Percentiles rank a stretch among this genome's conserved stretches.
Evolutionary conservation across 352 stramenopile species (phyloP).

Genomic region (Phytophthora capsici): DNA sequence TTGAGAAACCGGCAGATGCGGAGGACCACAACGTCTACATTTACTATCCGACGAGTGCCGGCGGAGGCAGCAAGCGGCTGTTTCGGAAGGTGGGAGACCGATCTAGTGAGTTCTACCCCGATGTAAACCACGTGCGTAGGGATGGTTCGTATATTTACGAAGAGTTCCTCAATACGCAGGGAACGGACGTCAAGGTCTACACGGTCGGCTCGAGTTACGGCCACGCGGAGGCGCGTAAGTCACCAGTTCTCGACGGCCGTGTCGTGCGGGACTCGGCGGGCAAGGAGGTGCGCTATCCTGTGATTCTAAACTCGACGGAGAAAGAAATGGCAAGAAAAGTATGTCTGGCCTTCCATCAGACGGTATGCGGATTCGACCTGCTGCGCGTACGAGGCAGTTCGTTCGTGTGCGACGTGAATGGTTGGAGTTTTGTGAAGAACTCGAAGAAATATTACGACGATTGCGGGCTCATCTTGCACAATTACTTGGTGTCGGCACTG

Average conservation of each 20-base stretch:
- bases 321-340: slow-evolving; percentile 98
- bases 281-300: slow-evolving; percentile 99
- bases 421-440: slow-evolving; percentile 99
- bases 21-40: slow-evolving; percentile 99
- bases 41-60: slow-evolving; percentile 98
- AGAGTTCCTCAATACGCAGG: slow-evolving; percentile 99
- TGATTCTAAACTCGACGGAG: slow-evolving; percentile 98
- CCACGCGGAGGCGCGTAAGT: slow-evolving; percentile 99
- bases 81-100: slow-evolving; percentile 98
- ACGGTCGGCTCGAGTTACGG: slow-evolving; percentile 98
- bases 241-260: slow-evolving; percentile 96
- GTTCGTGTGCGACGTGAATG: slow-evolving; percentile 99
- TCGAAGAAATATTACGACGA: slow-evolving; percentile 99
- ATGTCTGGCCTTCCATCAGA: slow-evolving; percentile 97
- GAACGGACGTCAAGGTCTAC: slow-evolving; percentile 99
- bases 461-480: slow-evolving; percentile 95
- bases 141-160: slow-evolving; percentile 98
- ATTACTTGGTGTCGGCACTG: slow-evolving; percentile 86
- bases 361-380: slow-evolving; percentile 99
- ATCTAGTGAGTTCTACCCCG: slow-evolving; percentile 96
- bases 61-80: slow-evolving; percentile 98
- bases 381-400: slow-evolving; percentile 92
- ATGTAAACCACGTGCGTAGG: slow-evolving; percentile 96
- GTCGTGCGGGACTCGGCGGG: slow-evolving; percentile 95
- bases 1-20: slow-evolving; percentile 99